A percentile compares a stretch with the other conserved stretches of the same genome.
These are phyloP conservation scores for Penicillium sp. DNA, from an alignment of 2,329 filamentous ascomycete genomes.

Conservation along the genomic window DNA sequence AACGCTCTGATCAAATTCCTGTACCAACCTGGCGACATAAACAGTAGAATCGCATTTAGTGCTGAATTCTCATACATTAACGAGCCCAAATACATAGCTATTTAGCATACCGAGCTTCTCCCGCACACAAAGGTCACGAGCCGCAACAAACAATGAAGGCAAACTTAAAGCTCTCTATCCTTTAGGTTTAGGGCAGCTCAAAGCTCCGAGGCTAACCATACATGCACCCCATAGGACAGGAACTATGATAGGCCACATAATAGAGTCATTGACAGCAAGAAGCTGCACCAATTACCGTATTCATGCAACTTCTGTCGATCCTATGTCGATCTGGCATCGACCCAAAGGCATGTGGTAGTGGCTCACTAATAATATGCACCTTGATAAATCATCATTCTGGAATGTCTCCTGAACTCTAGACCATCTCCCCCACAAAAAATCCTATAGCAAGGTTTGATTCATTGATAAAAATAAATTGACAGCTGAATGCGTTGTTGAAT, in stretches of 20 bases:
- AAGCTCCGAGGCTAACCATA: background rate
- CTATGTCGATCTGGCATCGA: background rate
- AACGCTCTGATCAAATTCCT: background rate
- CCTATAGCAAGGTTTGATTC: background rate
- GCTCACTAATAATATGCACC: background rate
- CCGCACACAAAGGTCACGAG: background rate
- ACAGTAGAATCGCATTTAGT: background rate
- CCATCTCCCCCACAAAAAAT: background rate
- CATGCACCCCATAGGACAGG: background rate
- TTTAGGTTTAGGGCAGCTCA: background rate
- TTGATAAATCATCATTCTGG: background rate
- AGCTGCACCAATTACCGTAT: background rate
- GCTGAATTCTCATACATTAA: no score
- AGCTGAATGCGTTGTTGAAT: background rate
- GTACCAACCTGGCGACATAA: background rate
- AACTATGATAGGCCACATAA: background rate
- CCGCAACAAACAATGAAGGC: background rate
- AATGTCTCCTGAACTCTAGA: background rate
- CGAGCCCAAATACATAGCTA: background rate
- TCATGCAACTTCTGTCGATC: background rate
- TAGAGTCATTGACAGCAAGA: background rate
- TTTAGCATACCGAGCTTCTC: background rate
- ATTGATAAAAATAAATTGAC: background rate
- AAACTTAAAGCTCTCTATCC: background rate
- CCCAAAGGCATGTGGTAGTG: background rate